These are phyloP conservation scores for Gaultheria prostrata DNA, from an alignment of 148 eudicot species.

Conservation along the genomic window DNA sequence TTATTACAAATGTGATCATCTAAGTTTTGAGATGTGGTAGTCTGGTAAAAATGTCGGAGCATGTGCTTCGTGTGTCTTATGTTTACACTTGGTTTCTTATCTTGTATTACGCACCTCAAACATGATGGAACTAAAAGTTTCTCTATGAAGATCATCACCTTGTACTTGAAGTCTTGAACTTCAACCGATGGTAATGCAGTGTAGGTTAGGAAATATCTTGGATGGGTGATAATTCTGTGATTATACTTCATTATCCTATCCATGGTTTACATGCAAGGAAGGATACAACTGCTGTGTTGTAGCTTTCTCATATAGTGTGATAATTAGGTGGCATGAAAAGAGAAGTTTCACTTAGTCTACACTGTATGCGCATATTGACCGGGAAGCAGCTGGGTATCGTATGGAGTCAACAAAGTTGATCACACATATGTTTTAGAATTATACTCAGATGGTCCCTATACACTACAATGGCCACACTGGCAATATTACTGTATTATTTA, in stretches of 20 bases:
- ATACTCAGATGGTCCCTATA: background rate
- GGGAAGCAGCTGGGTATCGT: background rate
- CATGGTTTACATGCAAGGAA: background rate
- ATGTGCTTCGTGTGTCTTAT: background rate
- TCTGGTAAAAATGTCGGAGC: background rate
- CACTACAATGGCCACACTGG: background rate
- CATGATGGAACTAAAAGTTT: background rate
- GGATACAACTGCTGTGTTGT: background rate
- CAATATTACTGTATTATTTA: background rate
- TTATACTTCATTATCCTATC: background rate
- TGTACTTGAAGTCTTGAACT: background rate
- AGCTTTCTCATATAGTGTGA: background rate
- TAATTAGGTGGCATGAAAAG: background rate
- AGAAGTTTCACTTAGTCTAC: background rate
- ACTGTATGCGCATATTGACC: background rate
- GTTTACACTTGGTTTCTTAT: background rate
- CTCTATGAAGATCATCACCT: slow-evolving; percentile 1
- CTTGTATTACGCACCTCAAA: background rate
- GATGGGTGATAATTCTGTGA: background rate
- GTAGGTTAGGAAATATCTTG: background rate
- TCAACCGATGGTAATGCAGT: background rate
- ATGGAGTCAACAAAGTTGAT: background rate
- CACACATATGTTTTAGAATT: background rate
- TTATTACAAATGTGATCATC: background rate
- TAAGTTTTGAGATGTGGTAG: background rate